Evolutionary conservation across 495 filamentous ascomycete species (phyloP), one percentile per base, ranked within the genome.

Genomic region (Symbiotaphrina buchneri): DNA sequence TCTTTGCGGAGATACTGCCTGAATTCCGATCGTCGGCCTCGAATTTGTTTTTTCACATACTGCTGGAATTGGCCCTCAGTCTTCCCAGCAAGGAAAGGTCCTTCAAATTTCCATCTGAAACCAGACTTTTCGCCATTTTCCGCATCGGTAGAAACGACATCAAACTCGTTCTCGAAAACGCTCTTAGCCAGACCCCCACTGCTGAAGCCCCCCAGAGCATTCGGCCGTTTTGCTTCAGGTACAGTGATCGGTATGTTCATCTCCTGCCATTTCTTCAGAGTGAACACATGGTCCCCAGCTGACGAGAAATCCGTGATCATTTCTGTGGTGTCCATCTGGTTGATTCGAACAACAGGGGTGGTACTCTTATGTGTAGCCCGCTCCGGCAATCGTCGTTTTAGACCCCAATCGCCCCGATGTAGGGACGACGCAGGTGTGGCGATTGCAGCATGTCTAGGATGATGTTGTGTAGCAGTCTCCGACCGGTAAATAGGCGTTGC

Each of bases 231-330:
- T 6, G 25, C 33, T 13, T 42, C 37, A 5, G 59, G 57, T 28
- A 63, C 50, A 13, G 64, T 59, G 19, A 83, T 55, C 3, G 77
- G 71, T 33, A 79, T 51, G 35, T 67, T 58, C 43, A 83, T 54
- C 45, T 93, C 82, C 41, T 82, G 76, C 60, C 74, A 95, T 54
- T 95, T 95, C 46, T 64, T 57, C 27, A 91, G 51, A 7, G 80
- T 83, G 39, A 79, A 52, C 16, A 71, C 68, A 47, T 91, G 81
- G 44, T 93, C 81, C 30, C 71, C 61, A 1, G 82, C 74, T 23
- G 78, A 82, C 34, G 71, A 63, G 54, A 80, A 99, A 36, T 91
- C 82, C 34, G 82, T 93, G 48, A 93, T 68, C 45, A 91, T 79
- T 53, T 94, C 83, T 36, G 69, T 66, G 5, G 81, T 84, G 55